Conservation (phyloP, 2,329 filamentous ascomycete species). For the Microcera coccophila region DNA sequence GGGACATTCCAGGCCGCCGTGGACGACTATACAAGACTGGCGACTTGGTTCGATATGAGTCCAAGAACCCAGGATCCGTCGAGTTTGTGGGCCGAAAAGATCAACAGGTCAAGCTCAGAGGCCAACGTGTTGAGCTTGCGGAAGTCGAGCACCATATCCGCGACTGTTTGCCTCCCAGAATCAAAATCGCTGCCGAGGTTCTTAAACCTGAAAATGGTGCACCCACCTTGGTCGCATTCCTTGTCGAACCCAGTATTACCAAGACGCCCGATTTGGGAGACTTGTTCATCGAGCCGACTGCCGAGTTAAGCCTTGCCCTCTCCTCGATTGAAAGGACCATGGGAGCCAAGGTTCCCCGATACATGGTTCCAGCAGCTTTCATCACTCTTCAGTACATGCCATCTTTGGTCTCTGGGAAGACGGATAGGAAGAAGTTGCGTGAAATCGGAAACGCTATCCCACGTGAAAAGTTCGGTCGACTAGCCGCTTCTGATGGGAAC, state of each 20-base stretch:
- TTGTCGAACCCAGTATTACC: slow-evolving; percentile 28
- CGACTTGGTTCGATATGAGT: slow-evolving; percentile 53
- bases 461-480: slow-evolving; percentile 37
- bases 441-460: slow-evolving; percentile 42
- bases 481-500: slow-evolving; percentile 16
- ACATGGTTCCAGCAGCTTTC: slow-evolving; percentile 48
- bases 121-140: slow-evolving; percentile 60
- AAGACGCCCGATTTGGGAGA: slow-evolving; percentile 1
- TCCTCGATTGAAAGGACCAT: slow-evolving; percentile 30
- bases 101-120: slow-evolving; percentile 64
- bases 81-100: slow-evolving; percentile 61
- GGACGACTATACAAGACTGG: slow-evolving; percentile 57
- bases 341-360: slow-evolving; percentile 36
- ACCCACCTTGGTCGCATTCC: slow-evolving; percentile 45
- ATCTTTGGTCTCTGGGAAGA: slow-evolving; percentile 47
- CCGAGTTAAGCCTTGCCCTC: slow-evolving; percentile 31
- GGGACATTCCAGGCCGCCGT: slow-evolving; percentile 32
- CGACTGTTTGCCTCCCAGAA: slow-evolving; percentile 39
- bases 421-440: slow-evolving; percentile 46
- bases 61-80: slow-evolving; percentile 51
- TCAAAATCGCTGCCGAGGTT: slow-evolving; percentile 46
- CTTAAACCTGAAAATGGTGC: slow-evolving; percentile 43
- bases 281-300: slow-evolving; percentile 29
- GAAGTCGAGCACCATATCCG: slow-evolving; percentile 50
- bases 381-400: slow-evolving; percentile 45